Evolutionary conservation across 306 rosid species (phyloP), one percentile per base, ranked within the genome.

Genomic region (Cucurbita moschata): DNA sequence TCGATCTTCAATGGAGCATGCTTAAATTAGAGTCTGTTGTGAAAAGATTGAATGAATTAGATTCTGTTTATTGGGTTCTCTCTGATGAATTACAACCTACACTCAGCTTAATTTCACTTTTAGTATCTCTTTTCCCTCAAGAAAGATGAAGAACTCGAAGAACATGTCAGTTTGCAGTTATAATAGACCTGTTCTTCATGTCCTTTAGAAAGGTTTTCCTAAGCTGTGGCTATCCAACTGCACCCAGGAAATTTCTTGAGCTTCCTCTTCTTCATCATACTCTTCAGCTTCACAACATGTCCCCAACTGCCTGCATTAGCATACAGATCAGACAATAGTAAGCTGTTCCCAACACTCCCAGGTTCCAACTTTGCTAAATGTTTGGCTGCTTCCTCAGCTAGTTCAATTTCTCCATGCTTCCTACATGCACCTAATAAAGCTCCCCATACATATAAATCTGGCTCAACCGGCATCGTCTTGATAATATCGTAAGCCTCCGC

Each of bases 371-470:
- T 84, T 15, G 77, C 55, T 78, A 92, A 78, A 84, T 85, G 96
- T 83, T 77, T 82, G 10, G 91, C 79, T 30, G 98, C 98, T 64
- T 81, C 76, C 78, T 92, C 92, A 18, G 96, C 96, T 6, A 92
- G 88, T 76, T 87, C 88, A 52, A 77, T 71, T 64, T 81, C 79
- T 79, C 96, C 90, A 78, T 92, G 87, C 61, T 83, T 90, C 73
- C 88, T 84, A 78, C 96, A 87, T 15, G 93, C 96, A 49, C 96
- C 96, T 56, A 90, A 74, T 16, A 92, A 75, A 67, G 98, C 93
- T 77, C 98, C 98, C 98, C 98, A 92, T 10, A 90, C 96, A 76
- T 86, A 92, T 73, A 90, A 74, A 83, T 92, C 98, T 5, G 98
- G 87, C 75, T 90, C 67, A 63, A 85, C 72, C 2, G 91, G 98